phyloP scores from a whole-genome alignment of 2,329 filamentous ascomycete genomes.

The Arachnomyces sp. region DNA sequence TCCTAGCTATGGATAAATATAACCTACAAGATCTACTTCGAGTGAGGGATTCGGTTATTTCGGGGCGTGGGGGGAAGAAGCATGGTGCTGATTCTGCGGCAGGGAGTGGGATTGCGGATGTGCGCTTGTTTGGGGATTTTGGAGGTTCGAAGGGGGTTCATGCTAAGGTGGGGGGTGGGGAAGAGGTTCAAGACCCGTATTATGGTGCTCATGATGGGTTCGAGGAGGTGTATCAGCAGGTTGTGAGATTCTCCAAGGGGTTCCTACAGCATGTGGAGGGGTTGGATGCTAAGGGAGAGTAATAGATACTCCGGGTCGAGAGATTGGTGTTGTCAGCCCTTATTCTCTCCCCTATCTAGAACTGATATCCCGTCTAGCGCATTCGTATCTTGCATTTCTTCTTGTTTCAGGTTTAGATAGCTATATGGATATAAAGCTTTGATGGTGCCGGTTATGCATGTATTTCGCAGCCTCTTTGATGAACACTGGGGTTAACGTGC shows the following conservation, averaged over 20 bases:
- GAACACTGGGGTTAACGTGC: no score
- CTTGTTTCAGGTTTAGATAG: no score
- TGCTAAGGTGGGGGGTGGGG: conserved; percentile 38
- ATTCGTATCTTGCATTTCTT: no score
- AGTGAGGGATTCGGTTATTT: conserved; percentile 8
- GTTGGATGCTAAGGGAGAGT: no score
- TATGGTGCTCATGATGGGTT: conserved; percentile 82
- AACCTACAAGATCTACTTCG: conserved; percentile 64
- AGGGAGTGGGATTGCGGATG: conserved; percentile 37
- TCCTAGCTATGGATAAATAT: conserved; percentile 85
- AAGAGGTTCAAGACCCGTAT: conserved; percentile 82
- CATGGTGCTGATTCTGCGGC: conserved; percentile 28
- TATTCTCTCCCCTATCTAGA: no score
- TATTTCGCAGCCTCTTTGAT: no score
- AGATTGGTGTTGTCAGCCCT: no score
- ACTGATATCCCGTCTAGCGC: no score
- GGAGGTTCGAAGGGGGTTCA: conserved; percentile 46
- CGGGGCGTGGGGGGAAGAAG: conserved; percentile 18
- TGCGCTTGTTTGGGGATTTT: conserved; percentile 82
- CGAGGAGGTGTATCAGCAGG: conserved; percentile 77
- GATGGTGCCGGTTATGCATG: no score
- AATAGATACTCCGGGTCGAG: no score
- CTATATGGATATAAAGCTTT: no score
- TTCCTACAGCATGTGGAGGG: conserved; percentile 55
- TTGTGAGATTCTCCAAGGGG: conserved; percentile 63